These are phyloP conservation scores for Aureobasidium pullulans DNA, from an alignment of 2,329 filamentous ascomycete genomes.

Conservation along the genomic window DNA sequence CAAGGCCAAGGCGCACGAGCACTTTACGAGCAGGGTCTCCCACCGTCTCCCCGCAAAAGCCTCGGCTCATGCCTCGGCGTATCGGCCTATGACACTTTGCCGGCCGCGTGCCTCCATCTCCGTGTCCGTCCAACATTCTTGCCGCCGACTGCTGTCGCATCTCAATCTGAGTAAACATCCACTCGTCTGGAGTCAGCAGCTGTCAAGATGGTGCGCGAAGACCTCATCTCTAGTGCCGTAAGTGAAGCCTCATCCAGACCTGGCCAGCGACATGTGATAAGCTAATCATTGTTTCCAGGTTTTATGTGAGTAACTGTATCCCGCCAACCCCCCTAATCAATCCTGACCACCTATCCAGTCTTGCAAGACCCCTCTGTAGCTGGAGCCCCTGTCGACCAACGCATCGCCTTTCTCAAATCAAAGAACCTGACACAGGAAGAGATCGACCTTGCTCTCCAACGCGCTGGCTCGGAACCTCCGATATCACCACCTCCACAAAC, in stretches of 20 bases:
- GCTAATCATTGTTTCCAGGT: slow-evolving; percentile 34
- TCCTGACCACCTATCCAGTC: slow-evolving; percentile 45
- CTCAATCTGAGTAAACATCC: not conserved
- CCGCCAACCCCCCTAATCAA: not conserved
- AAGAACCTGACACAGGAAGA: slow-evolving; percentile 98
- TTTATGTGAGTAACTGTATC: slow-evolving; percentile 35
- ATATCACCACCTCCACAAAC: slow-evolving; percentile 40
- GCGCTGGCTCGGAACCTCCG: slow-evolving; percentile 54
- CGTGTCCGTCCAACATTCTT: not conserved
- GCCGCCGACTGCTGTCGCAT: not conserved
- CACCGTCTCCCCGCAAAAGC: not conserved
- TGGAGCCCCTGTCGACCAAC: slow-evolving; percentile 83
- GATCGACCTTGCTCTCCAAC: slow-evolving; percentile 73
- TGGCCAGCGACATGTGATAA: not conserved
- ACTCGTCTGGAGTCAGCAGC: too few relatives aligned
- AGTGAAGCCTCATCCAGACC: slow-evolving; percentile 19
- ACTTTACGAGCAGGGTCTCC: not conserved
- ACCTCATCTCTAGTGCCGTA: slow-evolving; percentile 73
- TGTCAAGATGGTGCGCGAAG: slow-evolving; percentile 80
- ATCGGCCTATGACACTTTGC: not conserved
- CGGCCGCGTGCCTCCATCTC: not conserved
- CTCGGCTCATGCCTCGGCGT: not conserved
- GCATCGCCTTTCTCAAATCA: slow-evolving; percentile 84
- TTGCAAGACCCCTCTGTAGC: slow-evolving; percentile 91
- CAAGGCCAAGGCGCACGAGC: not conserved